phyloP scores from a whole-genome alignment of 495 filamentous ascomycete genomes.

The Diplogelasinospora grovesii region DNA sequence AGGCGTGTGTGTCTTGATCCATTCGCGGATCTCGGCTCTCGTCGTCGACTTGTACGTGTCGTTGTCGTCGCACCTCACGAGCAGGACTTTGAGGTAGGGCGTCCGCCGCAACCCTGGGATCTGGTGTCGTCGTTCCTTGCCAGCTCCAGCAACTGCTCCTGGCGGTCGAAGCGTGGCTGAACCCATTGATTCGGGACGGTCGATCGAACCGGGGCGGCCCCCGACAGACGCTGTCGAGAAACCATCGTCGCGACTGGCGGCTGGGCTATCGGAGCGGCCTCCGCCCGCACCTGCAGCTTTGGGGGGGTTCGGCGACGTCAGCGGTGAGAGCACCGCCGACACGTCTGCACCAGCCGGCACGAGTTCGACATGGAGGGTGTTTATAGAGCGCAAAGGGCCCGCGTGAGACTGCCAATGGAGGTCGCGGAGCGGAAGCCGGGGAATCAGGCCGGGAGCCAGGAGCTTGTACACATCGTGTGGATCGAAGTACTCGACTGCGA shows the following conservation, averaged over 20 bases:
- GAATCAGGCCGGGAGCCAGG: slow-evolving; percentile 66
- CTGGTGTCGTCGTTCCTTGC: slow-evolving; percentile 72
- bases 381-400: slow-evolving; percentile 84
- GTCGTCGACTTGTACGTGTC: slow-evolving; percentile 81
- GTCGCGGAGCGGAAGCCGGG: slow-evolving; percentile 81
- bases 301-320: slow-evolving; percentile 27
- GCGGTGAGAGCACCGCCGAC: slow-evolving; percentile 31
- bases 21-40: slow-evolving; percentile 74
- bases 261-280: slow-evolving; percentile 33
- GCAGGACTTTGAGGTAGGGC: slow-evolving; percentile 84
- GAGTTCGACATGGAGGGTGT: slow-evolving; percentile 83
- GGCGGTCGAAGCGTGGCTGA: slow-evolving; percentile 17
- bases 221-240: slow-evolving; percentile 39
- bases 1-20: slow-evolving; percentile 72
- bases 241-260: slow-evolving; percentile 40
- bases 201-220: slow-evolving; percentile 22
- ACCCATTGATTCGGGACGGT: slow-evolving; percentile 24
- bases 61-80: slow-evolving; percentile 89
- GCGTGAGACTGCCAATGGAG: slow-evolving; percentile 95
- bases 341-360: slow-evolving; percentile 46
- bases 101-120: slow-evolving; percentile 91
- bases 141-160: slow-evolving; percentile 10
- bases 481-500: slow-evolving; percentile 72
- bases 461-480: slow-evolving; percentile 78
- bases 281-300: background rate